Percentiles rank a stretch among this genome's conserved stretches.
Conservation (phyloP, 805 yeast genomes). For the Hermanozyma aechmeae region DNA sequence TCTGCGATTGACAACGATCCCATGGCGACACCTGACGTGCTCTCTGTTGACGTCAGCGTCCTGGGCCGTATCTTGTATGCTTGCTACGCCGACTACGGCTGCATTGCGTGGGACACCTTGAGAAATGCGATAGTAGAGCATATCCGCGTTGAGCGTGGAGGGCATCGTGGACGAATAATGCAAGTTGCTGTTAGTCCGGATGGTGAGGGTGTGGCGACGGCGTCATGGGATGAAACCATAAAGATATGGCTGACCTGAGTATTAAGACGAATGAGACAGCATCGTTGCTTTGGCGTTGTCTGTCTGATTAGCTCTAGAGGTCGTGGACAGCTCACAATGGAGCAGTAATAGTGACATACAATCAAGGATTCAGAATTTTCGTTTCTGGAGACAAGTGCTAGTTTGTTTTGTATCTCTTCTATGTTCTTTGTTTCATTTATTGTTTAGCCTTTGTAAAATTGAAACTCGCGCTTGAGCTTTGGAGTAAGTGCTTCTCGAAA, state of each 20-base stretch:
- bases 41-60: constrained; percentile 60
- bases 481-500: too few species aligned
- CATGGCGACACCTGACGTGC: constrained; percentile 68
- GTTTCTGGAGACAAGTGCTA: too few species aligned
- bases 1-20: background rate
- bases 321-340: too few species aligned
- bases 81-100: constrained; percentile 68
- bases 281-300: too few species aligned
- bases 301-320: too few species aligned
- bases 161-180: constrained; percentile 50
- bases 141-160: constrained; percentile 38
- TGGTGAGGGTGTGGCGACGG: constrained; percentile 69
- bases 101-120: constrained; percentile 70
- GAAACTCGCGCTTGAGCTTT: too few species aligned
- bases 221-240: constrained; percentile 73
- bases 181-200: constrained; percentile 61
- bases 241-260: constrained; percentile 42
- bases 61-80: constrained; percentile 70
- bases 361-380: too few species aligned
- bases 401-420: too few species aligned
- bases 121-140: constrained; percentile 57
- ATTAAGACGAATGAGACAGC: too few species aligned
- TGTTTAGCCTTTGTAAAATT: too few species aligned
- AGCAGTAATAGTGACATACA: too few species aligned
- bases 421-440: too few species aligned